Evolutionary conservation across 73 alveolate genomes (phyloP), one percentile per base, ranked within the genome.

Genomic region (Uronychia setigera): DNA sequence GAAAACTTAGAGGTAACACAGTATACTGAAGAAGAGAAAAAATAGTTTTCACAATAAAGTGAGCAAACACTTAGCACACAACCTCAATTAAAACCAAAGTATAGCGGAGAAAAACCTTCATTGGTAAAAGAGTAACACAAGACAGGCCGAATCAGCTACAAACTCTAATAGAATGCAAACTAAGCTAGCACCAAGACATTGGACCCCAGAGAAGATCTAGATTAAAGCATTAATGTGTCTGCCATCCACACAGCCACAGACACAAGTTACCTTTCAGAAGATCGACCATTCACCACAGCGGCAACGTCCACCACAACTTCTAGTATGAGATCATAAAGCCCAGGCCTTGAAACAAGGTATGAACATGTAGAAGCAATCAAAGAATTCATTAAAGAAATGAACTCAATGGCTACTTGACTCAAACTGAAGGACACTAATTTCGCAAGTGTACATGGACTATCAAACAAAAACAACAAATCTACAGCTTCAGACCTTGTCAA

Each of bases 371-470:
- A 46, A 19, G 67, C 67, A 19, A 34, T 78, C 5, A 30, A 78
- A 33, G 46, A 81, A 32, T 93, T 91, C 76, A 78, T 93, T 26
- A 59, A 84, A 28, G 95, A 93, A 81, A 93, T 93, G 97, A 93
- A 93, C 60, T 27, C 74, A 11, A 32, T 75, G 34, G 92, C 94
- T 1, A 46, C 78, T 33, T 32, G 29, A 5, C 33, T 90, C 26
- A 87, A 90, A 26, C 86, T 93, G 30, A 58, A 80, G 26, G 59
- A 76, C 78, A 90, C 97, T 26, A 57, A 85, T 35, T 93, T 81
- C 81, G 92, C 94, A 32, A 93, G 87, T 60, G 93, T 93, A 0
- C 95, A 91, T 59, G 97, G 97, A 1, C 85, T 93, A 25, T 75
- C 86, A 19, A 84, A 90, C 84, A 86, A 89, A 77, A 32, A 67